Base-by-base conservation (phyloP, 495 filamentous ascomycete species). In the Xylaria grammica region DNA sequence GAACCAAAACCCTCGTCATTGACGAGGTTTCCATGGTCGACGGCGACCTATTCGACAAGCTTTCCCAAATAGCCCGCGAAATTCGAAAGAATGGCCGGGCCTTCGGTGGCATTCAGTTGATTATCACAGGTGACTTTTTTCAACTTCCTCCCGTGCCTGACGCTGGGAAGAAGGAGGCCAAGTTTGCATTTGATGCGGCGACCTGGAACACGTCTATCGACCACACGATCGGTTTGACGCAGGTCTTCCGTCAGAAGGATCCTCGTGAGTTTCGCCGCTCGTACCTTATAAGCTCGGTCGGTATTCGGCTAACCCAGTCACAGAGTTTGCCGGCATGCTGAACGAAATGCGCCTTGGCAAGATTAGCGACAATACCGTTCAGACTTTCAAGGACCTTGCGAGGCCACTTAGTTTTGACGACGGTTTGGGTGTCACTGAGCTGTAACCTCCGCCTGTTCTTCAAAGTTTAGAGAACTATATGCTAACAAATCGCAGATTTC, bases 21-120 rank as follows among this genome's bases (percentile, higher is more conserved):
- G 95, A 99, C 75, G 95, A 99, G 76, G 89, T 99, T 32, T 98
- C 95, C 11, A 99, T 99, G 95, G 93, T 99, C 10, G 96, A 98
- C 71, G 96, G 91, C 1, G 94, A 98, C 57, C 81, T 99, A 0
- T 98, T 98, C 65, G 95, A 99, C 76, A 99, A 98, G 77, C 84
- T 99, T 11, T 93, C 97, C 62, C 85, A 89, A 55, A 89, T 99
- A 69, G 94, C 92, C n/a, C 81, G 94, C 48, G 83, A 78, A 2
- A 79, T 88, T 57, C 85, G 92, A 49, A 97, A 93, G 69, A 97
- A 97, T 72, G 95, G 92, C 10, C 83, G 91, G 7, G 90, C 96
- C 0, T 99, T 97, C 79, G 95, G 95, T 55, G 95, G 96, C 7
- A 98, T 99, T 50, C 95, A 99, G 72, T 84, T 99, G 32, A 85